Evolutionary conservation across 2,329 filamentous ascomycete genomes (phyloP), one percentile per base, ranked within the genome.

Genomic region (Keithomyces neogunnii): DNA sequence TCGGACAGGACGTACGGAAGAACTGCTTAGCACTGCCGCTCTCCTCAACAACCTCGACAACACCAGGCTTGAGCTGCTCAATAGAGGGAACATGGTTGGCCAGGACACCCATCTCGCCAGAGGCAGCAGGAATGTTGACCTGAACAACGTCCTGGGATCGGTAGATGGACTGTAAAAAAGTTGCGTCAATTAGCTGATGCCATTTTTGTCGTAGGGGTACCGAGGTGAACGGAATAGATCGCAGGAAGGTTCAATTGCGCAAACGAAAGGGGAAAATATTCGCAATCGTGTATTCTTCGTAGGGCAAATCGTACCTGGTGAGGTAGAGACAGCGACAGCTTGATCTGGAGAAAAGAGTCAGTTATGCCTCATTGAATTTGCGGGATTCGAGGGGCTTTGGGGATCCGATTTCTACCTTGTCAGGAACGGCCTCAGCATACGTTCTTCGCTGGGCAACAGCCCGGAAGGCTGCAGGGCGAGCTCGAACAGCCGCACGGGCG

Each of bases 61-160:
- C 76, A 67, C 93, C 93, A 56, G 93, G 91, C 83, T 95, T 96
- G 73, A 99, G 81, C 81, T 99, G 93, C 81, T 99, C 93, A 69
- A 99, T 97, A 56, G 91, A 90, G 59, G 93, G 91, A 66, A 99
- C 93, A 83, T 99, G 93, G 81, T 93, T 95, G 71, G 93, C 93
- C 69, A 99, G 87, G 65, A 99, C 86, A 87, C 93, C 93, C 93
- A 99, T 99, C 66, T 97, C 93, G 71, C 93, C 93, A 57, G 91
- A 95, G 73, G 96, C 93, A 68, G 93, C 93, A 71, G 93, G 87
- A 67, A 99, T 86, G 83, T 99, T 99, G 80, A 99, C 93, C 80
- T 99, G 93, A 68, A 97, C 85, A 68, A 84, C 80, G 67, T 81
- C 79, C 65, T 82, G 75, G 62, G 75, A 84, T 72, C 80, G 81